Evolutionary conservation across 768 basidiomycete species (phyloP), one percentile per base, ranked within the genome.

Genomic region (Lentinula raphanica): DNA sequence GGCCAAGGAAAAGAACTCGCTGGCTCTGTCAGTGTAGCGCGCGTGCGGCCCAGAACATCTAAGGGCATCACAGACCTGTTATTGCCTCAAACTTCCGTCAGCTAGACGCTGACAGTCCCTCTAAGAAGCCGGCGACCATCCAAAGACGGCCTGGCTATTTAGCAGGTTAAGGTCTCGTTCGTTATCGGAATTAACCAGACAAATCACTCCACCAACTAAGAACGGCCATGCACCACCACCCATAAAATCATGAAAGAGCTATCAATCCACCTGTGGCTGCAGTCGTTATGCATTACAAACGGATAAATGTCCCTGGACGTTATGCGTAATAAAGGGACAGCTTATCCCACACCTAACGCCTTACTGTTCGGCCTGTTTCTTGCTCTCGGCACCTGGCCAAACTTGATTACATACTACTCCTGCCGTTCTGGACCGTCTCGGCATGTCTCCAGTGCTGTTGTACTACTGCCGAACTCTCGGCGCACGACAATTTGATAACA

Each of bases 141-240:
- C 63, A 79, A 82, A 83, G 84, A 79, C 81, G 73, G 79, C 81
- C 83, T 78, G 86, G 79, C 87, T 90, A 90, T 88, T 90, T 87
- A 89, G 88, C 87, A 88, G 85, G 86, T 86, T 85, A 87, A 88
- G 86, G 88, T 90, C 87, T 90, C 87, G 82, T 88, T 90, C 84
- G 83, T 89, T 89, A 90, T 90, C 87, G 83, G 86, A 90, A 90
- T 91, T 90, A 90, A 90, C 88, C 89, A 90, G 90, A 91, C 89
- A 90, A 90, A 90, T 90, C 89, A 89, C 88, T 90, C 87, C 87
- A 76, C 84, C 81, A 88, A 88, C 86, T 87, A 88, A 87, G 85
- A 88, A 88, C 81, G 84, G 86, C 86, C 86, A 88, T 88, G 85
- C 85, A 88, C 86, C 85, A 87, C 85, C 86, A 87, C 85, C 86